Evolutionary conservation across 2,329 filamentous ascomycete species (phyloP), one percentile per base, ranked within the genome.

Genomic region (Botrytis fragariae): DNA sequence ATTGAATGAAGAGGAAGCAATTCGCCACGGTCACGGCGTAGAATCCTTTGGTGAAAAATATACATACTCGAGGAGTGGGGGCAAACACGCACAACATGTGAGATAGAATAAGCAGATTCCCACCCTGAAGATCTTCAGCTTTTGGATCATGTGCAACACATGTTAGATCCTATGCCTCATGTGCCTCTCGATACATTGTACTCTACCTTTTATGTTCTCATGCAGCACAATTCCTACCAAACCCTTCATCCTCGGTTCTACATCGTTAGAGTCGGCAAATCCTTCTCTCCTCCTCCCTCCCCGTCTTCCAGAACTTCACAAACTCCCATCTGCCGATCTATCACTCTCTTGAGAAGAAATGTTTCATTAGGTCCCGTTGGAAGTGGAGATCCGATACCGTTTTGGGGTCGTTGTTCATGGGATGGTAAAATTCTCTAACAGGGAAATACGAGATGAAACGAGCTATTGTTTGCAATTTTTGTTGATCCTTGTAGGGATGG

Each of bases 401-500:
- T 48, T 65, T 48, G 7, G 42, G 14, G 7, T 25, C 6, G 29
- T 48, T 3, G 25, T 16, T n/a, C 48, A 54, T 54, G 48, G 48
- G 48, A 25, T 6, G 25, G 2, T 14, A 14, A 54, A 16, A 54
- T 54, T 67, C 63, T 51, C 63, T 7, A 1, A 67, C 44, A n/a
- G 63, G 44, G 44, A 35, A 45, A 25, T 67, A 67, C 63, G 63
- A 67, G 63, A 67, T 67, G 63, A 67, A 67, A 67, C 63, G 18
- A 29, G 4, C 32, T 32, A 37, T 48, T 32, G 63, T 64, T 64
- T 35, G 39, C 22, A 8, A 29, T 63, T 63, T 44, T 32, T 44
- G 62, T 8, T 16, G 29, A 64, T 64, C 62, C 42, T 45, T 16
- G 59, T 35, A 45, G n/a, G 62, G 62, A 35, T 64, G 2, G 39